Evolutionary conservation across 805 yeast species (phyloP).

Genomic region (Ogataea pini): DNA sequence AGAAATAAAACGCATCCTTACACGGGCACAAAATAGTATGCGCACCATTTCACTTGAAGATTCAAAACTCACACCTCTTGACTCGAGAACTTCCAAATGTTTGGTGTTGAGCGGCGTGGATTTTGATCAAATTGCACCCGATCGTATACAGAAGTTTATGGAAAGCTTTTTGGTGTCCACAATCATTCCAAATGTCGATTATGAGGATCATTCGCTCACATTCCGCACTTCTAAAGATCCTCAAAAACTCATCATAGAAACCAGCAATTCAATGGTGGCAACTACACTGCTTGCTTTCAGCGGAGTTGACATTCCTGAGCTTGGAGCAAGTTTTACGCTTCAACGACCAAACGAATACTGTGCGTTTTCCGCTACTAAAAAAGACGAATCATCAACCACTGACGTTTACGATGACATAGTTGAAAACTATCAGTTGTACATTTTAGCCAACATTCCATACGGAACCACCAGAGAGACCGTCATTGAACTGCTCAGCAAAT

Average conservation of each 20-base stretch:
- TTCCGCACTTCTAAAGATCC: constrained; percentile 34
- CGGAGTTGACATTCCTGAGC: constrained; percentile 34
- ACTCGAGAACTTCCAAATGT: constrained; percentile 29
- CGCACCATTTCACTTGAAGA: constrained; percentile 22
- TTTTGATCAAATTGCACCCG: constrained; percentile 17
- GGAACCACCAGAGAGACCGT: constrained; percentile 46
- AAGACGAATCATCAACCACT: constrained; percentile 45
- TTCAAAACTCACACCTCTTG: constrained; percentile 27
- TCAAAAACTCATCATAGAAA: constrained; percentile 47
- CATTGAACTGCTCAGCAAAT: constrained; percentile 40
- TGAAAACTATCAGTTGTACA: constrained; percentile 26
- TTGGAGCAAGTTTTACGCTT: constrained; percentile 35
- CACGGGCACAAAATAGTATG: constrained; percentile 16
- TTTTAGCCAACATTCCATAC: constrained; percentile 44
- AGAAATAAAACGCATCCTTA: constrained; percentile 31
- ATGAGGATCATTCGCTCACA: constrained; percentile 32
- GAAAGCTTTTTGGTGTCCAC: constrained; percentile 46
- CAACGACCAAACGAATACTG: constrained; percentile 50
- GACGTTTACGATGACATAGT: constrained; percentile 43
- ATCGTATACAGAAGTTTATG: constrained; percentile 45
- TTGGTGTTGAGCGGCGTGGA: constrained; percentile 28
- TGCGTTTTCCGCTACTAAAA: constrained; percentile 40
- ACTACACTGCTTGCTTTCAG: constrained; percentile 52
- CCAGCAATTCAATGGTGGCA: constrained; percentile 52
- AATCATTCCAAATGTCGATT: constrained; percentile 42